Base-by-base conservation (phyloP, 2,329 filamentous ascomycete genomes). In the Pseudopithomyces chartarum region DNA sequence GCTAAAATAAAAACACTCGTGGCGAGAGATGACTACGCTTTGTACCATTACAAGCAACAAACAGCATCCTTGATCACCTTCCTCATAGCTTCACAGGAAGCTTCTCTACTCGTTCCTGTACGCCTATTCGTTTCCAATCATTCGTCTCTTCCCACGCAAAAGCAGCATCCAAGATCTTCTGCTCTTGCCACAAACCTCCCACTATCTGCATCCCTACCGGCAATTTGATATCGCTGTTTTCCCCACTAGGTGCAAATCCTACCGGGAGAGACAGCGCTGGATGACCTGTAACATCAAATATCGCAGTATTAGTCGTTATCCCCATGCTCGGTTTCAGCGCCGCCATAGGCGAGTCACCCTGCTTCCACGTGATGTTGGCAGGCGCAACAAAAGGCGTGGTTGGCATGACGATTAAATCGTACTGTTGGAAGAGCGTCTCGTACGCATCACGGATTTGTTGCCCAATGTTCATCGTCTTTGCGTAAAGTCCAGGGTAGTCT, bases 371-470 rank as follows among this genome's bases (percentile, higher is more conserved):
- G 6, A 60, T 54, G 43, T 72, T 68, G 0, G 52, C 59, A 1
- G 63, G 65, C 15, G 63, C 63, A 15, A 65, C 66, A 26, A 66
- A 69, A 2, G 67, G 67, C 10, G 66, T 73, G 1, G 75, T 78
- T 1, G 79, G 79, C 73, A 79, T 76, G 3, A 80, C 60, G 34
- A 81, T 60, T 0, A 79, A 57, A 52, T 81, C 78, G 29, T 73
- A 76, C 8, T 63, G 59, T 17, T 73, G 56, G 23, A 80, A 61
- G 0, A 70, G 60, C 34, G 76, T 61, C 39, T 72, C 71, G 52
- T 81, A 81, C 1, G 67, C 65, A 43, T 79, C 75, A 22, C 68
- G 68, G 19, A 79, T 56, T 33, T 75, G 69, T 3, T 77, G 73
- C 6, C 68, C 72, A 4, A 80, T 60, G 55, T 80, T 80, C 55